A percentile compares a stretch with the other conserved stretches of the same genome.
Evolutionary conservation across 192 early-diverging fungal genomes (phyloP).

Genomic region (Podila minutissima): DNA sequence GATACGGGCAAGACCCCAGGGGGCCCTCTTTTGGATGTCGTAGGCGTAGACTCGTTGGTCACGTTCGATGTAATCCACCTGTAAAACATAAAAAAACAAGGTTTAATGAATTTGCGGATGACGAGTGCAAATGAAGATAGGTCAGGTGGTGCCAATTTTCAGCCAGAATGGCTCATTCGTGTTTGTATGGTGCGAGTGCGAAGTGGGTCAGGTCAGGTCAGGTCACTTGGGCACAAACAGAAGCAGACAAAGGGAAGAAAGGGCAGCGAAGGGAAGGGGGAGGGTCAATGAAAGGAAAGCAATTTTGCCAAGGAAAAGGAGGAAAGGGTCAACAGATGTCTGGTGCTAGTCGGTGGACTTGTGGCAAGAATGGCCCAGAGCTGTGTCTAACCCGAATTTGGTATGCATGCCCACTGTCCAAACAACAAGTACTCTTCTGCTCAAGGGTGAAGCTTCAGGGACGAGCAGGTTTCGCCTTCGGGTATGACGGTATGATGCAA

Average conservation of each 20-base stretch:
- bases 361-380: neutral
- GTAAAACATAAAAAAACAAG: constrained; percentile 14
- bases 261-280: neutral
- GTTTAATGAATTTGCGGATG: neutral
- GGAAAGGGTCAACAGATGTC: neutral
- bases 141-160: neutral
- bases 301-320: too few species aligned
- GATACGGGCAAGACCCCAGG: constrained; percentile 90
- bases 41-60: constrained; percentile 81
- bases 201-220: too few species aligned
- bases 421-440: neutral
- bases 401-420: neutral
- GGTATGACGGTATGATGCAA: too few species aligned
- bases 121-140: neutral
- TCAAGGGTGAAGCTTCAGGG: too few species aligned
- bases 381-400: neutral
- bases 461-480: too few species aligned
- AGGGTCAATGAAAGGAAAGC: neutral
- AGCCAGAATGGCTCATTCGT: neutral
- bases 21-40: constrained; percentile 75
- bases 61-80: constrained; percentile 84
- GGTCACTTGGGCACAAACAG: too few species aligned
- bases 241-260: neutral
- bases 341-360: too few species aligned
- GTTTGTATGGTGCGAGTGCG: neutral